phyloP scores from a whole-genome alignment of 257 asterid species.

The Fraxinus cuspidata region DNA sequence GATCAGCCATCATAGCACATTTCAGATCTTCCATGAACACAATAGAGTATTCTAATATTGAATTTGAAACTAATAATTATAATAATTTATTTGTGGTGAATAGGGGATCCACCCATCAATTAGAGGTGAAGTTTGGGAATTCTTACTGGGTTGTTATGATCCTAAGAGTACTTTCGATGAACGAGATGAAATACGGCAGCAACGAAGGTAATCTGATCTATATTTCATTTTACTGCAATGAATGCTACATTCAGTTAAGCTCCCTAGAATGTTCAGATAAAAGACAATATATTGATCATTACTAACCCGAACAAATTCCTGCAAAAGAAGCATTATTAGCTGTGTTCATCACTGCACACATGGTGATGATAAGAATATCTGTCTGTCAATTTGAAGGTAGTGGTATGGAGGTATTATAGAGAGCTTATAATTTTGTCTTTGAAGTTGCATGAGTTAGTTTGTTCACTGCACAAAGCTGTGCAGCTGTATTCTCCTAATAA shows the following conservation, averaged over 20 bases:
- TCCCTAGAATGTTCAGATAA: constrained; percentile 12
- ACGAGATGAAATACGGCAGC: constrained; percentile 68
- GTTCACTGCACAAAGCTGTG: neutral
- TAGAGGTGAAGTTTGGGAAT: constrained; percentile 99
- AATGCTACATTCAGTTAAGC: neutral
- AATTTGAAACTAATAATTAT: constrained; percentile 25
- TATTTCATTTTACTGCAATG: constrained; percentile 1
- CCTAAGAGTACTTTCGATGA: constrained; percentile 85
- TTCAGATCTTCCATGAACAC: constrained; percentile 13
- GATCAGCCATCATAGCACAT: constrained; percentile 7
- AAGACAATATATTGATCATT: neutral
- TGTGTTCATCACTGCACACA: neutral
- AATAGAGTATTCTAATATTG: constrained; percentile 9
- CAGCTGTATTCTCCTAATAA: constrained; percentile 3
- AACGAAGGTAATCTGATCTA: constrained; percentile 61
- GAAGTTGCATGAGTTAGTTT: constrained; percentile 6
- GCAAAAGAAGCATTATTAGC: constrained; percentile 13
- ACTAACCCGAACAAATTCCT: neutral
- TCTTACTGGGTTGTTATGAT: constrained; percentile 87
- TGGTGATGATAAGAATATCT: constrained; percentile 11
- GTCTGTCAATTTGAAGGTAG: constrained; percentile 13
- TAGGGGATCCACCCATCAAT: constrained; percentile 98
- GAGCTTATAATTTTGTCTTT: constrained; percentile 10
- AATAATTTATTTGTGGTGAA: constrained; percentile 23
- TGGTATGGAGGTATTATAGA: constrained; percentile 5